A percentile compares a stretch with the other conserved stretches of the same genome.
phyloP scores from a whole-genome alignment of 805 yeast species.

The Millerago galiae region DNA sequence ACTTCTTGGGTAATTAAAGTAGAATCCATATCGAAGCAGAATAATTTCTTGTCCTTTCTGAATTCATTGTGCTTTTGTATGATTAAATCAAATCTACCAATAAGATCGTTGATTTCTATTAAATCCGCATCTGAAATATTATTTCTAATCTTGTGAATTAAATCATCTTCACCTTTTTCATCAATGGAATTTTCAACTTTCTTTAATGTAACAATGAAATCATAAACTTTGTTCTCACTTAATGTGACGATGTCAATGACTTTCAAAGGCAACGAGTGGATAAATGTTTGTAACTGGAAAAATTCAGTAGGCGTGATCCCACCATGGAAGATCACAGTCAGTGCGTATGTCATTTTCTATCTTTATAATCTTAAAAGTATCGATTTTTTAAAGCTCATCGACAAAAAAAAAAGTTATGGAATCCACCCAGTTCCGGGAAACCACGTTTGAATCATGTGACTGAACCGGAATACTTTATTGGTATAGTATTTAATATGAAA shows the following conservation, averaged over 20 bases:
- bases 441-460: too few relatives aligned
- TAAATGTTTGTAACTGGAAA: constrained; percentile 19
- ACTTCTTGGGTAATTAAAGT: constrained; percentile 95
- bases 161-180: constrained; percentile 9
- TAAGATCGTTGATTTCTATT: constrained; percentile 1
- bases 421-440: too few relatives aligned
- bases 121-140: constrained; percentile 1
- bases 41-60: constrained; percentile 42
- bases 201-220: constrained; percentile 22
- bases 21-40: constrained; percentile 97
- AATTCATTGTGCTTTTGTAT: constrained; percentile 31
- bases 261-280: constrained; percentile 27
- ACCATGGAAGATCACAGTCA: constrained; percentile 25
- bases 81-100: constrained; percentile 32
- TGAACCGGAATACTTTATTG: background rate
- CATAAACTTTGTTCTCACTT: constrained; percentile 33
- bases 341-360: constrained; percentile 11
- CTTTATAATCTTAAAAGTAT: background rate
- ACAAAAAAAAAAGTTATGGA: too few relatives aligned
- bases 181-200: constrained; percentile 15
- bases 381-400: background rate
- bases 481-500: too few relatives aligned
- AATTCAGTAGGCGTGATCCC: constrained; percentile 15
- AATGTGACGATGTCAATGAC: constrained; percentile 24
- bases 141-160: constrained; percentile 4